Evolutionary conservation across 1,284 basidiomycete genomes (phyloP).

Genomic region (Earliella scabrosa): DNA sequence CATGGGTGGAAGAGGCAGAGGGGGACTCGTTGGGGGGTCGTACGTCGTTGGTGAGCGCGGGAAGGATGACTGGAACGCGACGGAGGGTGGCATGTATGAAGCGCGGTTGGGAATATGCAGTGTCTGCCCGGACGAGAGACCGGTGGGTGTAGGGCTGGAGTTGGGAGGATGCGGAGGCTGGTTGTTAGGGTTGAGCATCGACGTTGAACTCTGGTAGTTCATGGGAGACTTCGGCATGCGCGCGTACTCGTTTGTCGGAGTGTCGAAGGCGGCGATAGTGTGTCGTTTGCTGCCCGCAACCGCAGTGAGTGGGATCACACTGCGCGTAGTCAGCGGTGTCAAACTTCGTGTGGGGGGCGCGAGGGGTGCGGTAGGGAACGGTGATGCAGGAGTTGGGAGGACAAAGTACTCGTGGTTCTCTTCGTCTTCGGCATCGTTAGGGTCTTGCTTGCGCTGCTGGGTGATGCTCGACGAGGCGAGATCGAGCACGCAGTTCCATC

Average conservation of each 20-base stretch:
- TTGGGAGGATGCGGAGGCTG: constrained; percentile 31
- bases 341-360: constrained; percentile 9
- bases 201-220: constrained; percentile 43
- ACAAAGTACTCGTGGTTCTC: constrained; percentile 45
- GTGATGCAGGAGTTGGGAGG: constrained; percentile 74
- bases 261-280: constrained; percentile 45
- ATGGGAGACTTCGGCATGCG: constrained; percentile 33
- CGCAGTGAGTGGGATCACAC: constrained; percentile 32
- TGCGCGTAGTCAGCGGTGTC: constrained; percentile 31
- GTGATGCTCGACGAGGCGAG: constrained; percentile 47
- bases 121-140: constrained; percentile 18
- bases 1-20: constrained; percentile 27
- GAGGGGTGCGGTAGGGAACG: constrained; percentile 54
- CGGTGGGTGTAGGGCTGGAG: constrained; percentile 25
- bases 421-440: constrained; percentile 7
- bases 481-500: constrained; percentile 89
- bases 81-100: constrained; percentile 44
- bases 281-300: constrained; percentile 64
- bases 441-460: constrained; percentile 11
- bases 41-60: constrained; percentile 54
- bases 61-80: constrained; percentile 42
- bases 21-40: constrained; percentile 40
- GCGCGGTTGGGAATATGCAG: constrained; percentile 25
- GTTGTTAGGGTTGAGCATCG: constrained; percentile 38
- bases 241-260: constrained; percentile 20